Evolutionary conservation across 2,329 filamentous ascomycete species (phyloP).

Genomic region (Sordariomycetes sp.): DNA sequence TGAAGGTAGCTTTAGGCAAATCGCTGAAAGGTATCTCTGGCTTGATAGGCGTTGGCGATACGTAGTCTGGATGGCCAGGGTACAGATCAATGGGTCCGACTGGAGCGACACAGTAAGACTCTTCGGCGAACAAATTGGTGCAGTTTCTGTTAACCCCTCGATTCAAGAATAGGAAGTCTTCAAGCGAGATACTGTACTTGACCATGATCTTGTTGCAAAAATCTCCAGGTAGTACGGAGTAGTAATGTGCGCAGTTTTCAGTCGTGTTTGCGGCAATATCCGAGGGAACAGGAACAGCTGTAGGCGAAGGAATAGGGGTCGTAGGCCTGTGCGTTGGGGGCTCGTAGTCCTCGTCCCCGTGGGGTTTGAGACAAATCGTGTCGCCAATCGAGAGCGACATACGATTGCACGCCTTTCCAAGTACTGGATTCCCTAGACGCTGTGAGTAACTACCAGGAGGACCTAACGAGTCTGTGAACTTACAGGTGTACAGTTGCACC

Average conservation of each 20-base stretch:
- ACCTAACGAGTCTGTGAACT: not conserved
- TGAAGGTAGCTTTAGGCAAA: not conserved
- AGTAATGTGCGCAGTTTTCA: constrained; percentile 10
- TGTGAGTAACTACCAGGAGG: not conserved
- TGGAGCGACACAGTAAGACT: constrained; percentile 21
- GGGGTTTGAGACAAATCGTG: constrained; percentile 5
- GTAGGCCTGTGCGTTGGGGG: not conserved
- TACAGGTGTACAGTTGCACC: constrained; percentile 1
- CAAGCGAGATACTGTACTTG: constrained; percentile 17
- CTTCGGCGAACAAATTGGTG: constrained; percentile 19
- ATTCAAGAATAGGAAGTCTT: constrained; percentile 24
- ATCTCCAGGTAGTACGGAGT: constrained; percentile 18
- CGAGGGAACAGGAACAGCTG: constrained; percentile 5
- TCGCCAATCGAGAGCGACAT: constrained; percentile 4
- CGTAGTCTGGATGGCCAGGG: constrained; percentile 5
- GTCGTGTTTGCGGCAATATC: constrained; percentile 8
- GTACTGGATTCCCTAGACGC: not conserved
- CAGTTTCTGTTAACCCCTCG: constrained; percentile 19
- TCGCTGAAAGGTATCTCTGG: constrained; percentile 1
- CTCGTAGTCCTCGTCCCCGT: constrained; percentile 2
- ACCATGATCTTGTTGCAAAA: constrained; percentile 21
- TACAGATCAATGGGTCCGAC: constrained; percentile 15
- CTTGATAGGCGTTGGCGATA: not conserved
- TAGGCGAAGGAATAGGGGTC: not conserved
- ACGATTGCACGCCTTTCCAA: constrained; percentile 1